Percentiles rank a stretch among this genome's conserved stretches.
These are phyloP conservation scores for Wickerhamiella infanticola DNA, from an alignment of 1,139 yeast genomes.

Conservation along the genomic window DNA sequence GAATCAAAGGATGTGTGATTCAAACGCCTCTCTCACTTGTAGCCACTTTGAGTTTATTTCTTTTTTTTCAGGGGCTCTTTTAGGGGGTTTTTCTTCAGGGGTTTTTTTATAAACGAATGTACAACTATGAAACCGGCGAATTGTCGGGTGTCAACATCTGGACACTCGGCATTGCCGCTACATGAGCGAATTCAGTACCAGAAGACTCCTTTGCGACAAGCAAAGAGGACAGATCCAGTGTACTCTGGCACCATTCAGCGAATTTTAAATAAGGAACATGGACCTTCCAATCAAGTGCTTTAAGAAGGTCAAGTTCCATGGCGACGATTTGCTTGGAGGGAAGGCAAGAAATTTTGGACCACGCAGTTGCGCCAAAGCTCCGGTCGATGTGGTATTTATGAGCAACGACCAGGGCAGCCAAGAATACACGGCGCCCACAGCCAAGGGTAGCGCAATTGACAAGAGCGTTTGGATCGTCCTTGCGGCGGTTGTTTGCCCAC, in stretches of 20 bases:
- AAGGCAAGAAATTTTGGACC: slow-evolving; percentile 64
- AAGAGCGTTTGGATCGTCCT: not conserved
- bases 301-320: slow-evolving; percentile 42
- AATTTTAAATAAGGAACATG: slow-evolving; percentile 29
- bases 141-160: not conserved
- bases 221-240: not conserved
- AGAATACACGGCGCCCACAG: slow-evolving; percentile 52
- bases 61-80: too few species aligned
- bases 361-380: slow-evolving; percentile 52
- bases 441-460: slow-evolving; percentile 6
- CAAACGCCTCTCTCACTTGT: too few species aligned
- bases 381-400: slow-evolving; percentile 62
- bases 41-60: too few species aligned
- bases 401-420: slow-evolving; percentile 52
- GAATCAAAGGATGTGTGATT: too few species aligned
- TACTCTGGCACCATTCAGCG: not conserved
- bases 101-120: not conserved
- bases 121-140: not conserved
- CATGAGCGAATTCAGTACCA: not conserved
- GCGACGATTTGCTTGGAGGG: slow-evolving; percentile 32
- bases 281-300: slow-evolving; percentile 39
- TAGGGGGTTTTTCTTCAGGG: not conserved
- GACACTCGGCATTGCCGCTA: not conserved
- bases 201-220: not conserved
- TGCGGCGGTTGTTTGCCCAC: not conserved